Conservation (phyloP, 2,329 filamentous ascomycete species). For the Rugonectria rugulosa region DNA sequence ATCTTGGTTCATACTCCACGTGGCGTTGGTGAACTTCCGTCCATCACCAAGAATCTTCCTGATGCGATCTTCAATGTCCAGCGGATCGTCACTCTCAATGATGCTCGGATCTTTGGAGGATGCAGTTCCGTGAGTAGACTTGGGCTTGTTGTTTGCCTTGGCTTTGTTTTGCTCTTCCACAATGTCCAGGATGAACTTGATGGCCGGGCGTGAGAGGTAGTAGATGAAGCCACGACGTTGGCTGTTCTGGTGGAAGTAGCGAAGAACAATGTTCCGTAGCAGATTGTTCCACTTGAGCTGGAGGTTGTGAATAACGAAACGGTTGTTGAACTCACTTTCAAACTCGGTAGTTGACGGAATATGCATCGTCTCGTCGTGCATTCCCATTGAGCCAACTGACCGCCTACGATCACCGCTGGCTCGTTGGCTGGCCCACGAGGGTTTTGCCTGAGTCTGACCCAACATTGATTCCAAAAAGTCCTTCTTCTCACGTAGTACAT, state of each 20-base stretch:
- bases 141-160: conserved; percentile 52
- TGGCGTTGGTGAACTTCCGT: conserved; percentile 72
- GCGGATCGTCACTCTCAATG: conserved; percentile 64
- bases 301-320: conserved; percentile 97
- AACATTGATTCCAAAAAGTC: conserved; percentile 67
- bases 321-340: conserved; percentile 94
- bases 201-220: conserved; percentile 92
- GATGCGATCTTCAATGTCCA: conserved; percentile 83
- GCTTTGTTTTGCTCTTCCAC: conserved; percentile 90
- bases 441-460: conserved; percentile 54
- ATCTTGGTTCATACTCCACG: conserved; percentile 44
- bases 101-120: conserved; percentile 49
- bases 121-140: conserved; percentile 38
- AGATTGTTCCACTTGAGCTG: conserved; percentile 99
- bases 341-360: conserved; percentile 79
- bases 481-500: conserved; percentile 65
- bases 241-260: conserved; percentile 96
- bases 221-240: conserved; percentile 97
- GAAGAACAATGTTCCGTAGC: conserved; percentile 91
- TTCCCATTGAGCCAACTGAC: conserved; percentile 53
- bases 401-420: conserved; percentile 38
- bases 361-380: conserved; percentile 69
- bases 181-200: conserved; percentile 98
- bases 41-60: conserved; percentile 85
- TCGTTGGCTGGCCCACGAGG: conserved; percentile 40